Percentiles rank a stretch among this genome's conserved stretches.
These are phyloP conservation scores for Xanthoceras sorbifolium DNA, from an alignment of 345 rosid species.

Conservation along the genomic window DNA sequence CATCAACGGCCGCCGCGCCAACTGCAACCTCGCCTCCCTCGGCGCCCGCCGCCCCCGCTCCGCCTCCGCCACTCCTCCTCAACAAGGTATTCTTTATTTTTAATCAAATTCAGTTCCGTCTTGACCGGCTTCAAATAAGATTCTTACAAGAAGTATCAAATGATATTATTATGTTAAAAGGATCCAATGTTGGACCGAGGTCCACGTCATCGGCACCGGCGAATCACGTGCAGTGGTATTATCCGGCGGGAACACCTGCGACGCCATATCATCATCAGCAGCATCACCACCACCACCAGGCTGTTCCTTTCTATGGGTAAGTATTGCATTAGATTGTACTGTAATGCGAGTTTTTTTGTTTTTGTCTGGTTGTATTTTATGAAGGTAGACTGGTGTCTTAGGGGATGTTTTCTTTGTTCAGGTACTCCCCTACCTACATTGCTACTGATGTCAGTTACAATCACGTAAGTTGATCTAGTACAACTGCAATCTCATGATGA, in stretches of 20 bases:
- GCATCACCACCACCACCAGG: slow-evolving; percentile 63
- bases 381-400: slow-evolving; percentile 2
- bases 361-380: slow-evolving; percentile 14
- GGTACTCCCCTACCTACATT: slow-evolving; percentile 74
- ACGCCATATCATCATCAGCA: slow-evolving; percentile 56
- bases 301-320: slow-evolving; percentile 84
- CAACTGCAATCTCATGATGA: neutral
- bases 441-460: slow-evolving; percentile 63
- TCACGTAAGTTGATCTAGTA: slow-evolving; percentile 49
- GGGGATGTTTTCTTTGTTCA: slow-evolving; percentile 21
- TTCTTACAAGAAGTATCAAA: no score
- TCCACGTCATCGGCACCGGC: slow-evolving; percentile 53
- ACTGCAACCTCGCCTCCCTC: slow-evolving; percentile 92
- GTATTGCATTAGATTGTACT: neutral
- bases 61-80: slow-evolving; percentile 52
- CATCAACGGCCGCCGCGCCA: slow-evolving; percentile 94
- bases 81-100: slow-evolving; percentile 72
- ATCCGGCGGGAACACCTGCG: slow-evolving; percentile 55
- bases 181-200: slow-evolving; percentile 57
- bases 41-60: slow-evolving; percentile 85
- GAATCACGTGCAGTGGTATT: slow-evolving; percentile 83
- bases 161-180: no score
- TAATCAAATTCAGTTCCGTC: no score
- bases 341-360: neutral
- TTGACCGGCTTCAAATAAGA: no score